These are phyloP conservation scores for Sugiyamaella japonica DNA, from an alignment of 1,139 yeast genomes.

Conservation along the genomic window DNA sequence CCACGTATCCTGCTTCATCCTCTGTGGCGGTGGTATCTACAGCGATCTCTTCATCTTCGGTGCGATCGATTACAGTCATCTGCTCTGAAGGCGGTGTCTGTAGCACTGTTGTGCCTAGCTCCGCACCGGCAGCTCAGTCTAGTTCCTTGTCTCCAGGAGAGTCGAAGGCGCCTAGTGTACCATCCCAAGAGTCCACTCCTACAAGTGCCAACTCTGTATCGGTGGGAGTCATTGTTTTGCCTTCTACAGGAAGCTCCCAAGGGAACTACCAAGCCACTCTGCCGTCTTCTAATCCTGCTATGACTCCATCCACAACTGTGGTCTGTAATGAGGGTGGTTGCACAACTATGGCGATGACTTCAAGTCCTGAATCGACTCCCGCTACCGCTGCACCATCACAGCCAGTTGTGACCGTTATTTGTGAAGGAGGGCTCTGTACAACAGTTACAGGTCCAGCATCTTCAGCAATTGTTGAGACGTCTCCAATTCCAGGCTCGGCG, in stretches of 20 bases:
- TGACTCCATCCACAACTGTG: background rate
- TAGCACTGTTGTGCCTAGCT: background rate
- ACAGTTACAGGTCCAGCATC: constrained; percentile 4
- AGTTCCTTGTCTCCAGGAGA: background rate
- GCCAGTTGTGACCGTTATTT: background rate
- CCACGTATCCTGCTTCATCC: background rate
- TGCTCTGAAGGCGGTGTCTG: constrained; percentile 12
- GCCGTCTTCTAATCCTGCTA: background rate
- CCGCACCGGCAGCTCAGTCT: background rate
- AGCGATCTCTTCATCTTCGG: background rate
- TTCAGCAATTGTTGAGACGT: background rate
- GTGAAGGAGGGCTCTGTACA: constrained; percentile 2
- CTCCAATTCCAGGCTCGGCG: background rate
- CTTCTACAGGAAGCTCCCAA: background rate
- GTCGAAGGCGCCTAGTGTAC: background rate
- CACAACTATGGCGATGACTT: constrained; percentile 3
- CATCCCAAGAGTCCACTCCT: background rate
- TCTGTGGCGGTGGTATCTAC: background rate
- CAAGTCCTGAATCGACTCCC: background rate
- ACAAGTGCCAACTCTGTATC: background rate
- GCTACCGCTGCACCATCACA: background rate
- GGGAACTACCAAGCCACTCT: background rate
- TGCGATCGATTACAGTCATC: constrained; percentile 12
- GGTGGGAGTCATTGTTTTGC: background rate
- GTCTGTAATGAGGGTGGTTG: constrained; percentile 6